Conservation (phyloP, 352 stramenopile species). For the Pythium chondricola region DNA sequence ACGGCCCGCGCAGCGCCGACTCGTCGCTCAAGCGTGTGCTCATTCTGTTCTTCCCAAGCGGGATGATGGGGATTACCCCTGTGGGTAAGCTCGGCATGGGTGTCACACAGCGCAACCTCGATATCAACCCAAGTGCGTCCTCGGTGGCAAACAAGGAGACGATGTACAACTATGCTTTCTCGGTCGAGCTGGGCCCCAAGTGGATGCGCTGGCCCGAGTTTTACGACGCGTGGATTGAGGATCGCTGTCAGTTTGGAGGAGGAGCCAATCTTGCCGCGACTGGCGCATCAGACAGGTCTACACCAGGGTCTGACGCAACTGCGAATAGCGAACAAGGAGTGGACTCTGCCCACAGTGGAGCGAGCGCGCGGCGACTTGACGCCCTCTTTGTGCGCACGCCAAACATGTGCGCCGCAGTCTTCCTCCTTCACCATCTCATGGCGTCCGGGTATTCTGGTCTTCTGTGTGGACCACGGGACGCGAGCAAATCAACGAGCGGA, state of each 20-base stretch:
- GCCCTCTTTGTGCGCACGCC: slow-evolving; percentile 31
- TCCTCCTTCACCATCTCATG: slow-evolving; percentile 43
- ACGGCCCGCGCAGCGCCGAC: slow-evolving; percentile 32
- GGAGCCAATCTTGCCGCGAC: not conserved
- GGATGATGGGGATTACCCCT: slow-evolving; percentile 15
- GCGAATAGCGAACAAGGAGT: no score
- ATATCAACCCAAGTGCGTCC: not conserved
- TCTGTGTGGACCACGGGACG: slow-evolving; percentile 32
- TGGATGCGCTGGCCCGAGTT: slow-evolving; percentile 68
- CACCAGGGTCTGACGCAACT: no score
- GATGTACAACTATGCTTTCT: slow-evolving; percentile 66
- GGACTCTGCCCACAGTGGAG: not conserved
- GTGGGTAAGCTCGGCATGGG: not conserved
- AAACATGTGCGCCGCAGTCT: slow-evolving; percentile 30
- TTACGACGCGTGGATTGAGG: slow-evolving; percentile 43
- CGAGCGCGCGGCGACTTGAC: not conserved
- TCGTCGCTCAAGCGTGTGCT: slow-evolving; percentile 54
- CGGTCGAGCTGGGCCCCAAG: slow-evolving; percentile 61
- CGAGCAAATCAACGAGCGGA: slow-evolving; percentile 44
- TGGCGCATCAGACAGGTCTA: not conserved
- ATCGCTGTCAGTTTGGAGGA: slow-evolving; percentile 2
- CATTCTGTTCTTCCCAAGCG: slow-evolving; percentile 46
- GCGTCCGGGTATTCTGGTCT: slow-evolving; percentile 27
- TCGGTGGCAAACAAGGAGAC: slow-evolving; percentile 24
- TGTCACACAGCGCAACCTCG: slow-evolving; percentile 8